These are phyloP conservation scores for Lactarius sp. DNA, from an alignment of 768 basidiomycete species.

Conservation along the genomic window DNA sequence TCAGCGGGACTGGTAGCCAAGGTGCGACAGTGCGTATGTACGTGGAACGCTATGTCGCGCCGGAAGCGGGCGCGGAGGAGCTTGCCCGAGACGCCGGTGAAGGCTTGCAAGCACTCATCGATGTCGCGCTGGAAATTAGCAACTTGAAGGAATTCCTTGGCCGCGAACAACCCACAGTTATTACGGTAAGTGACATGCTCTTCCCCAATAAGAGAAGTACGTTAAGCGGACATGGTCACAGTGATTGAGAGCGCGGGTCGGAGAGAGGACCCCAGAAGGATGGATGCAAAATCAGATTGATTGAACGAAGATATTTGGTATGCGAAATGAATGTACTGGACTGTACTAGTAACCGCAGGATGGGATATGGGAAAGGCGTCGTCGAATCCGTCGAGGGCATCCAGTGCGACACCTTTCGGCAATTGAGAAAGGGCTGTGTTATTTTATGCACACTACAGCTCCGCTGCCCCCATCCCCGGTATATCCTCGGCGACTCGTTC, in stretches of 20 bases:
- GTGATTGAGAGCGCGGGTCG: neutral
- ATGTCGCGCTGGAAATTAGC: slow-evolving; percentile 83
- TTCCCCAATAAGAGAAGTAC: neutral
- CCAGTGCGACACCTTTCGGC: neutral
- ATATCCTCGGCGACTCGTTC: no score
- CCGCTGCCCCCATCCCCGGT: no score
- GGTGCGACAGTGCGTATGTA: slow-evolving; percentile 97
- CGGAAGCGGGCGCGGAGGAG: slow-evolving; percentile 63
- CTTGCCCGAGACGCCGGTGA: slow-evolving; percentile 74
- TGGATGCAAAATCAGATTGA: neutral
- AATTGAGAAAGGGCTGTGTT: neutral
- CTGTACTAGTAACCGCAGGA: neutral
- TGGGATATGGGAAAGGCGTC: neutral
- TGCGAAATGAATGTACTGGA: neutral
- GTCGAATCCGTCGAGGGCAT: neutral
- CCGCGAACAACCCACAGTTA: slow-evolving; percentile 90
- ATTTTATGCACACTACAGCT: no score
- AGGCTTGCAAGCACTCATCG: slow-evolving; percentile 91
- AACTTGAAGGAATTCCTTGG: slow-evolving; percentile 83
- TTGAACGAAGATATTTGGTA: neutral
- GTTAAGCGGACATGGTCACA: neutral
- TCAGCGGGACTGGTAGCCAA: slow-evolving; percentile 93
- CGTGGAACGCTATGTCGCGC: slow-evolving; percentile 84
- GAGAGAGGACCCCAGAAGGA: neutral
- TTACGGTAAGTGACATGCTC: slow-evolving; percentile 45